Conservation (phyloP, 1,139 yeast genomes). For the Candida anutae region DNA sequence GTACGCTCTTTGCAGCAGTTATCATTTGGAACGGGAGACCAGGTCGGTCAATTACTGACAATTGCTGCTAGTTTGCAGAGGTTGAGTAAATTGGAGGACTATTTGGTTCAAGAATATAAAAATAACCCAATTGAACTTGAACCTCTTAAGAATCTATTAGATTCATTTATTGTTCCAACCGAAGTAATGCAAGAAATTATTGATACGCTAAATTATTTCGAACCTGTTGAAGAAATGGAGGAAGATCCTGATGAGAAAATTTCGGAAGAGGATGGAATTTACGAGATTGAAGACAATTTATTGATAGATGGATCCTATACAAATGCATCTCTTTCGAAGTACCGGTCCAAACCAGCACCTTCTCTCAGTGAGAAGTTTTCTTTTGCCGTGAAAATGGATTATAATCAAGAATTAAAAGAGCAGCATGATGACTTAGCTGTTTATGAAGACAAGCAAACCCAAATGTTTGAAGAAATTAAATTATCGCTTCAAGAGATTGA, state of each 20-base stretch:
- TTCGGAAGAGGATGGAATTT: conserved; percentile 4
- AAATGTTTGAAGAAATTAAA: conserved; percentile 14
- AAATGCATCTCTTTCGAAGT: conserved; percentile 16
- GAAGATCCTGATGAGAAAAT: conserved; percentile 1
- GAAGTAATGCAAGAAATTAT: conserved; percentile 20
- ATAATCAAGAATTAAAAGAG: conserved; percentile 16
- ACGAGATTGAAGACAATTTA: background rate
- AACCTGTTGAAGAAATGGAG: conserved; percentile 4
- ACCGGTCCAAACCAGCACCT: conserved; percentile 6
- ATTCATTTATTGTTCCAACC: conserved; percentile 21
- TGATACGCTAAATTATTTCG: conserved; percentile 15
- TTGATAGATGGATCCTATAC: conserved; percentile 13
- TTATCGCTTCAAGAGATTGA: conserved; percentile 18
- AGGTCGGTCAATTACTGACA: conserved; percentile 20
- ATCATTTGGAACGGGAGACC: conserved; percentile 29
- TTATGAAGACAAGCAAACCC: conserved; percentile 17
- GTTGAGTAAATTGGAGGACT: conserved; percentile 16
- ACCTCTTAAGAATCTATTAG: conserved; percentile 12
- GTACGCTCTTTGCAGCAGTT: conserved; percentile 31
- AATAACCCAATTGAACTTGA: conserved; percentile 5
- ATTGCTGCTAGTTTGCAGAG: conserved; percentile 27
- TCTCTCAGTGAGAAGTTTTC: conserved; percentile 5
- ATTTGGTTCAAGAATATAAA: conserved; percentile 13
- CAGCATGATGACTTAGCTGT: conserved; percentile 28
- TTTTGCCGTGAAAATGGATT: conserved; percentile 24